A percentile compares a stretch with the other conserved stretches of the same genome.
These are phyloP conservation scores for Fusarium camptoceras DNA, from an alignment of 2,329 filamentous ascomycete genomes.

Conservation along the genomic window DNA sequence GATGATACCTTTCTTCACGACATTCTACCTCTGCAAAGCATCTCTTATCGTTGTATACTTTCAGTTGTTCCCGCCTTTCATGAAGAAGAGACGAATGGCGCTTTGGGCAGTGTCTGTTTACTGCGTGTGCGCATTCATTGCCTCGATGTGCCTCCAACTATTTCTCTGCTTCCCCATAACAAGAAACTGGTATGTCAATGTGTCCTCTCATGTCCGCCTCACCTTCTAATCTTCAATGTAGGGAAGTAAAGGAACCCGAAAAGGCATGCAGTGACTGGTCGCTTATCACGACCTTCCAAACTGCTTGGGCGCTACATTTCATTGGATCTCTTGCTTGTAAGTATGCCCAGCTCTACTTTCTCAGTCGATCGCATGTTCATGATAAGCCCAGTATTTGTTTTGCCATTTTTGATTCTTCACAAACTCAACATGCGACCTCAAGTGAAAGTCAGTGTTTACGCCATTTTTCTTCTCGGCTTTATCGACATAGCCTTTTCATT, in stretches of 20 bases:
- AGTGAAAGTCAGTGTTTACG: slow-evolving; percentile 30
- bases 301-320: slow-evolving; percentile 32
- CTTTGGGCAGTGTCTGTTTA: slow-evolving; percentile 21
- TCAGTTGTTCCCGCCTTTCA: slow-evolving; percentile 37
- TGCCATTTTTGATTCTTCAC: slow-evolving; percentile 26
- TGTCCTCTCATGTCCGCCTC: fast-evolving
- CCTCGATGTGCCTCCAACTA: slow-evolving; percentile 16
- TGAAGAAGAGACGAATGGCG: slow-evolving; percentile 19
- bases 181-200: slow-evolving; percentile 28
- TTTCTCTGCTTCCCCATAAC: slow-evolving; percentile 30
- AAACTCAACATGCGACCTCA: slow-evolving; percentile 28
- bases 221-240: neutral
- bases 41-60: slow-evolving; percentile 34
- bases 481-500: slow-evolving; percentile 39
- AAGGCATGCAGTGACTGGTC: neutral
- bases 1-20: slow-evolving; percentile 27
- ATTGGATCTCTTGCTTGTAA: slow-evolving; percentile 20
- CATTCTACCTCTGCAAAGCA: slow-evolving; percentile 40
- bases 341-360: fast-evolving
- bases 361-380: fast-evolving
- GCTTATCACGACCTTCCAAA: slow-evolving; percentile 17
- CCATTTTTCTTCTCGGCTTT: slow-evolving; percentile 34
- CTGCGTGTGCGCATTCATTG: slow-evolving; percentile 3
- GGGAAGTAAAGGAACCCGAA: slow-evolving; percentile 6
- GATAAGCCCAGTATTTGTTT: slow-evolving; percentile 1